A percentile compares a stretch with the other conserved stretches of the same genome.
Conservation (phyloP, 192 early-diverging fungal genomes). For the Diversispora epigaea region DNA sequence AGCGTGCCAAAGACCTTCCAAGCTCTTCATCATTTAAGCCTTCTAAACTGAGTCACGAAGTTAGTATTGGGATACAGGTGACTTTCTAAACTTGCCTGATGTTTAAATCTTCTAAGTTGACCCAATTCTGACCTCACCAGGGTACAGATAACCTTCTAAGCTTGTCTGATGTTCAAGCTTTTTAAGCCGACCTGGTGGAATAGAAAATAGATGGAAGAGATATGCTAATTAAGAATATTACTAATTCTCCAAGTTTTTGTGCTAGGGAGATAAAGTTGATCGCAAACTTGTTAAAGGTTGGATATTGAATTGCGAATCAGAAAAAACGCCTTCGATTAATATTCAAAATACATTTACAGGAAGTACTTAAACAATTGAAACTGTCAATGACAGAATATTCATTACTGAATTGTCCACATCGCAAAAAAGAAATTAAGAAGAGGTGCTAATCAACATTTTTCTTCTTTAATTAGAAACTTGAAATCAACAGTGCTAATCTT, state of each 20-base stretch:
- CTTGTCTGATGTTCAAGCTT: conserved; percentile 10
- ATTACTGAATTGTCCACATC: not conserved
- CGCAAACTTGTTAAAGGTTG: not conserved
- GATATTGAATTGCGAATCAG: not conserved
- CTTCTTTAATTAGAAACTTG: not conserved
- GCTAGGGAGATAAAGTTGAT: not conserved
- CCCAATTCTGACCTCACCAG: too few species aligned
- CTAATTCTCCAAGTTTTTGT: conserved; percentile 15
- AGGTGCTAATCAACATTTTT: conserved; percentile 5
- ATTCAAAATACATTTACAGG: conserved; percentile 15
- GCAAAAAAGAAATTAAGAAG: not conserved
- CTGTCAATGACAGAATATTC: not conserved
- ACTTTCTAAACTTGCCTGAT: too few species aligned
- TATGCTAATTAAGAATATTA: conserved; percentile 16
- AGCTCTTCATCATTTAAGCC: conserved; percentile 16
- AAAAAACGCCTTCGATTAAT: not conserved
- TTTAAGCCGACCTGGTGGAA: not conserved
- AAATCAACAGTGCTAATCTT: not conserved
- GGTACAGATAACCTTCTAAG: conserved; percentile 13
- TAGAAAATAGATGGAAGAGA: conserved; percentile 9
- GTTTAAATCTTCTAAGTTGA: too few species aligned
- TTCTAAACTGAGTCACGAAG: conserved; percentile 16
- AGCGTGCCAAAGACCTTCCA: not conserved
- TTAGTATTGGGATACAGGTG: conserved; percentile 10
- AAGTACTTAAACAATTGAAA: not conserved